Evolutionary conservation across 352 stramenopile genomes (phyloP), one percentile per base, ranked within the genome.

Genomic region (Phytophthora sansomeana): DNA sequence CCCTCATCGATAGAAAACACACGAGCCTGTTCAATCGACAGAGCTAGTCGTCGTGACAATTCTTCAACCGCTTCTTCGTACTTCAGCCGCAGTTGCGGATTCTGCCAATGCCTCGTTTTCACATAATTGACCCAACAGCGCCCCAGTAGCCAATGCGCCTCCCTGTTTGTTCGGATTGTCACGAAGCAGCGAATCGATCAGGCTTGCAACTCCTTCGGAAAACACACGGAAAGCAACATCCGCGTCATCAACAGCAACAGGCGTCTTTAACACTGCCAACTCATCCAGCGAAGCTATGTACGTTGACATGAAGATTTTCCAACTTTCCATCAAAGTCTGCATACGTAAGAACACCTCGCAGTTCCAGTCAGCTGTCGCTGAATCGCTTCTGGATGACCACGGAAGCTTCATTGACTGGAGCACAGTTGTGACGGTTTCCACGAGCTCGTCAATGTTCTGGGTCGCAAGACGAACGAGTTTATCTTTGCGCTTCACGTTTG

Each of bases 401-500:
- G 52, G 70, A 47, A 61, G 39, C n/a, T 66, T 30, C 58, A 74
- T 78, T 19, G 21, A 51, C 36, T 75, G 52, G 16, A 83, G 47
- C 9, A 76, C 62, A 26, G 24, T 32, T 0, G 28, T 50, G 10
- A 81, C 13, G 10, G 63, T 75, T 35, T 58, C 21, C 33, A 78
- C 50, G 24, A 84, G 32, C 10, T 81, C 72, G 26, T 70, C 63
- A 14, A 85, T 64, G 43, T 85, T 81, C 61, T 85, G 76, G 10
- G 74, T 75, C 8, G 79, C 76, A 43, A 82, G 50, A 13, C 80
- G 76, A 26, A 87, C 69, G n/a, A 83, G 58, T 47, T 83, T 82
- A 52, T 87, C 79, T 58, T 85, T 87, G 5, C 79, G 71, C 28
- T 80, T 84, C 16, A 72, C 72, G 16, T 62, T 74, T 42, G 59